Conservation (phyloP, 2,329 filamentous ascomycete genomes). For the Whalleya microplaca region DNA sequence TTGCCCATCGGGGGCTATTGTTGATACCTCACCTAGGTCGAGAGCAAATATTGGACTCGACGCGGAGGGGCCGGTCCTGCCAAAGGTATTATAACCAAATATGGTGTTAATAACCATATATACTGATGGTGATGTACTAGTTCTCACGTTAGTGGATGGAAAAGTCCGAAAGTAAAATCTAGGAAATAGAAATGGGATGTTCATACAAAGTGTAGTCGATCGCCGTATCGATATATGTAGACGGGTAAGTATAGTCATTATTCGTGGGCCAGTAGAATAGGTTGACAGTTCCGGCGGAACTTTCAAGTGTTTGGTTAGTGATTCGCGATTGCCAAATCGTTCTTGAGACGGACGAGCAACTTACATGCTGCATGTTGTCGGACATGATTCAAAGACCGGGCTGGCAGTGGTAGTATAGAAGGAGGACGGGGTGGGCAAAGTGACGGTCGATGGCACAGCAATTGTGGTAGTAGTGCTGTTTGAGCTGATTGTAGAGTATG, state of each 20-base stretch:
- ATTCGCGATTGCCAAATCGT: too few species aligned
- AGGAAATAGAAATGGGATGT: not conserved
- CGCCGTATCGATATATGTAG: slow-evolving; percentile 36
- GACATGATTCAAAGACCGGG: slow-evolving; percentile 31
- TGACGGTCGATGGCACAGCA: slow-evolving; percentile 25
- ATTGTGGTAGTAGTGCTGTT: slow-evolving; percentile 15
- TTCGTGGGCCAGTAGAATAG: slow-evolving; percentile 42
- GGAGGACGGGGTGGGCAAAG: slow-evolving; percentile 1
- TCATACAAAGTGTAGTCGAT: slow-evolving; percentile 41
- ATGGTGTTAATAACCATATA: slow-evolving; percentile 44
- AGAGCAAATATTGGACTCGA: slow-evolving; percentile 37
- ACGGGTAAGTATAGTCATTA: slow-evolving; percentile 37
- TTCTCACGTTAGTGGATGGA: slow-evolving; percentile 3
- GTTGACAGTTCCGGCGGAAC: slow-evolving; percentile 39
- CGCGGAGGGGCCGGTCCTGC: slow-evolving; percentile 37
- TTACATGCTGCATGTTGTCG: slow-evolving; percentile 39
- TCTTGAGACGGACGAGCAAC: slow-evolving; percentile 9
- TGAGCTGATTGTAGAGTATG: too few species aligned
- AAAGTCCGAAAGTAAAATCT: not conserved
- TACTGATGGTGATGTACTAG: slow-evolving; percentile 44
- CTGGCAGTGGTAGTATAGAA: slow-evolving; percentile 3
- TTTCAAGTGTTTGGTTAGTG: too few species aligned
- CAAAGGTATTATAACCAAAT: slow-evolving; percentile 37
- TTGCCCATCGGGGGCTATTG: slow-evolving; percentile 30
- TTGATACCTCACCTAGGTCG: slow-evolving; percentile 41